These are phyloP conservation scores for Phlyctochytrium bullatum DNA, from an alignment of 192 early-diverging fungal species.

Conservation along the genomic window DNA sequence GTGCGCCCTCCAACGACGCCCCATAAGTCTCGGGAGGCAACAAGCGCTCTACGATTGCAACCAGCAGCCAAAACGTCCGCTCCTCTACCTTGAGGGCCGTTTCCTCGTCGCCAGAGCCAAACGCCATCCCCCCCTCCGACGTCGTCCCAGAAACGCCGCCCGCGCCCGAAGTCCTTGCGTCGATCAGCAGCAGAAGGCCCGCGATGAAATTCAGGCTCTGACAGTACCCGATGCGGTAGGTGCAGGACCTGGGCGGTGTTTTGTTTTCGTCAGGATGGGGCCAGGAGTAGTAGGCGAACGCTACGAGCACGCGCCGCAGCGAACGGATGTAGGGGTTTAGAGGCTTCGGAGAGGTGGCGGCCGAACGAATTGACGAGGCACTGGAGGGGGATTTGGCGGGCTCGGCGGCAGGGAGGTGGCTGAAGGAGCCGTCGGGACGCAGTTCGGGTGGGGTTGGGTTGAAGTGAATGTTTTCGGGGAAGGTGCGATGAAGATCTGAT, in stretches of 20 bases:
- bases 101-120: constrained; percentile 18
- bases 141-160: not conserved
- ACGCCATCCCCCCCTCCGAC: constrained; percentile 2
- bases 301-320: constrained; percentile 64
- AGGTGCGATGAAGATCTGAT: constrained; percentile 76
- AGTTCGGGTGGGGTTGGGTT: constrained; percentile 14
- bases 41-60: constrained; percentile 69
- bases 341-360: not conserved
- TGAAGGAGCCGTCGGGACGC: constrained; percentile 1
- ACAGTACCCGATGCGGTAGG: constrained; percentile 74
- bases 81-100: constrained; percentile 52
- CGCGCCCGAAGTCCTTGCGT: not conserved
- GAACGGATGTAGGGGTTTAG: constrained; percentile 46
- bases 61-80: constrained; percentile 76
- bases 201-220: constrained; percentile 80
- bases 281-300: constrained; percentile 70
- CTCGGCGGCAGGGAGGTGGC: not conserved
- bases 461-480: constrained; percentile 75
- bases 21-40: constrained; percentile 76
- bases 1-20: constrained; percentile 68
- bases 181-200: constrained; percentile 68
- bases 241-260: constrained; percentile 26
- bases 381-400: constrained; percentile 10
- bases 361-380: not conserved
- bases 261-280: constrained; percentile 32